Evolutionary conservation across 768 basidiomycete genomes (phyloP).

Genomic region (Pleurotus tuoliensis): DNA sequence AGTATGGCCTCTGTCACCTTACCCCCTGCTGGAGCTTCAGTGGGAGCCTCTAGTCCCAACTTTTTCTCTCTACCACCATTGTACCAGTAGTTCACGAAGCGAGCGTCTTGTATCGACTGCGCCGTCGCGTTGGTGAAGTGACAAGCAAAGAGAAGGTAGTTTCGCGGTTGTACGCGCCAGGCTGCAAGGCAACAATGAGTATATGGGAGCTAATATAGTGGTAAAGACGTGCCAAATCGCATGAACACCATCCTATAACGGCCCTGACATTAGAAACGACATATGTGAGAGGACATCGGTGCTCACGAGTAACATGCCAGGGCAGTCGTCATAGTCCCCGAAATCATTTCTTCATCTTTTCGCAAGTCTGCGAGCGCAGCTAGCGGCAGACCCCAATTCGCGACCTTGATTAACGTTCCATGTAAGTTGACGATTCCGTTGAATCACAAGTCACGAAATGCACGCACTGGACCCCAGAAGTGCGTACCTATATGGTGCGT

Average conservation of each 20-base stretch:
- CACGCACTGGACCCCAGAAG: slow-evolving; percentile 96
- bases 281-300: slow-evolving; percentile 3
- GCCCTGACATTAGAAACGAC: slow-evolving; percentile 6
- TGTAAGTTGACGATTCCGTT: slow-evolving; percentile 12
- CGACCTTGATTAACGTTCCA: slow-evolving; percentile 53
- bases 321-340: slow-evolving; percentile 94
- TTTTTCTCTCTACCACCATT: slow-evolving; percentile 82
- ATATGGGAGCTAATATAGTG: slow-evolving; percentile 4
- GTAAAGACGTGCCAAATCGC: slow-evolving; percentile 71
- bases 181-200: slow-evolving; percentile 39
- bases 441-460: slow-evolving; percentile 9
- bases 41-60: slow-evolving; percentile 30
- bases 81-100: slow-evolving; percentile 91
- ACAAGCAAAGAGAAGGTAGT: slow-evolving; percentile 93
- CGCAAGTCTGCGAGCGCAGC: slow-evolving; percentile 88
- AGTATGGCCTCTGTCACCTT: slow-evolving; percentile 49
- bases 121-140: slow-evolving; percentile 89
- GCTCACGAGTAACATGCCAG: slow-evolving; percentile 91
- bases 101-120: slow-evolving; percentile 76
- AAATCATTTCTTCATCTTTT: slow-evolving; percentile 96
- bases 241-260: slow-evolving; percentile 74
- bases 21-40: slow-evolving; percentile 23
- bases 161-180: slow-evolving; percentile 93
- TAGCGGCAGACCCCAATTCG: slow-evolving; percentile 97
- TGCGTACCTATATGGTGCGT: slow-evolving; percentile 67